Evolutionary conservation across 2,329 filamentous ascomycete species (phyloP).

Genomic region (Aphanocladium album): DNA sequence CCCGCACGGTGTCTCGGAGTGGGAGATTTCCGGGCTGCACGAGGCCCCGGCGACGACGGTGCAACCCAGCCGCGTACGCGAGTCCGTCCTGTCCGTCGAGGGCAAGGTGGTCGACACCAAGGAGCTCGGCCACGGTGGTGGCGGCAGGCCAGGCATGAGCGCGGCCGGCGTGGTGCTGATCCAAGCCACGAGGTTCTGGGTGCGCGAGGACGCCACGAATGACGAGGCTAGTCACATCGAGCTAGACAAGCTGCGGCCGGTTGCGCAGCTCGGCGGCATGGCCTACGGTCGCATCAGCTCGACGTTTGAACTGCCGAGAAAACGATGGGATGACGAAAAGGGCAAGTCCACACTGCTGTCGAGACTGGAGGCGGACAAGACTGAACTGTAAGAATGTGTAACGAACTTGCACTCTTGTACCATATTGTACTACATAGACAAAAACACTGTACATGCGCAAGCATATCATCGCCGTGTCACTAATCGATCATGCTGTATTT

Average conservation of each 20-base stretch:
- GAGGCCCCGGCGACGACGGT: conserved; percentile 21
- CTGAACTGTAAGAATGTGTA: neutral
- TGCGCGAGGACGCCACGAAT: conserved; percentile 22
- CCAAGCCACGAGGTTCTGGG: conserved; percentile 27
- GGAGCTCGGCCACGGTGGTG: conserved; percentile 21
- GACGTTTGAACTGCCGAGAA: conserved; percentile 23
- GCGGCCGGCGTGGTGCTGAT: conserved; percentile 21
- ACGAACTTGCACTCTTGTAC: neutral
- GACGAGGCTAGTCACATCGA: conserved; percentile 20
- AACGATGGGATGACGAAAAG: conserved; percentile 21
- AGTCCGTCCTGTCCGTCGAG: conserved; percentile 24
- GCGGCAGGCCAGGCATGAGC: conserved; percentile 20
- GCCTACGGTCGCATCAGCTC: conserved; percentile 21
- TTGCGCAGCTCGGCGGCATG: conserved; percentile 23
- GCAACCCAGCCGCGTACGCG: conserved; percentile 21
- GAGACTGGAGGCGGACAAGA: conserved; percentile 9
- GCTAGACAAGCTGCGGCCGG: conserved; percentile 20
- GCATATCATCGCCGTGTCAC: no score
- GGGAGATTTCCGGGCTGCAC: conserved; percentile 58
- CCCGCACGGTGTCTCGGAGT: conserved; percentile 69
- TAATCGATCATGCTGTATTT: no score
- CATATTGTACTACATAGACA: neutral
- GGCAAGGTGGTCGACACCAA: conserved; percentile 25
- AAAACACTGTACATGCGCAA: neutral
- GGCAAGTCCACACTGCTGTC: conserved; percentile 16